Evolutionary conservation across 345 rosid species (phyloP).

Genomic region (Murraya paniculata): DNA sequence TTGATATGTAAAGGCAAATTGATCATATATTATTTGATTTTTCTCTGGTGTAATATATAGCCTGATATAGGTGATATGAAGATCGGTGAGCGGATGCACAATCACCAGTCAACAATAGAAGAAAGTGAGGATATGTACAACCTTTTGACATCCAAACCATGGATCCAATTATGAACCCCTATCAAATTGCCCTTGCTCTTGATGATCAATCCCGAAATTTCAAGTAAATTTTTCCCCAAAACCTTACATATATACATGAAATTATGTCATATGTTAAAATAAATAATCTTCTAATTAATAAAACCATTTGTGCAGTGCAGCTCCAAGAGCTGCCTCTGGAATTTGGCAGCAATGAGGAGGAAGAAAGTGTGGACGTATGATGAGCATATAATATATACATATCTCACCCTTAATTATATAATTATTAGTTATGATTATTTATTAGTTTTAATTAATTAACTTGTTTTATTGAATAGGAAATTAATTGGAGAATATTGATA

Average conservation of each 20-base stretch:
- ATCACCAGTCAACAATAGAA: conserved; percentile 2
- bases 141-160: not conserved
- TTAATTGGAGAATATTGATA: no score
- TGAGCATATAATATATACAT: no score
- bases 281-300: not conserved
- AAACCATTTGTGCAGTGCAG: not conserved
- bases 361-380: not conserved
- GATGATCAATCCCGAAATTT: not conserved
- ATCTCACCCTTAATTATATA: no score
- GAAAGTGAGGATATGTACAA: conserved; percentile 2
- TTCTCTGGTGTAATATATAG: not conserved
- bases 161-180: not conserved
- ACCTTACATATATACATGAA: not conserved
- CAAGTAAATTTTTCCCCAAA: not conserved
- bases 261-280: not conserved
- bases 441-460: no score
- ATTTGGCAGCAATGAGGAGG: not conserved
- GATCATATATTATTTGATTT: not conserved
- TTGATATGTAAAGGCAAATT: not conserved
- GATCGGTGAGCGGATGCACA: not conserved
- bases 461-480: no score
- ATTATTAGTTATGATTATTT: no score
- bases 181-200: not conserved
- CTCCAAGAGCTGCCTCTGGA: not conserved
- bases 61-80: not conserved